These are phyloP conservation scores for Penicillium daleae DNA, from an alignment of 495 filamentous ascomycete genomes.

Conservation along the genomic window DNA sequence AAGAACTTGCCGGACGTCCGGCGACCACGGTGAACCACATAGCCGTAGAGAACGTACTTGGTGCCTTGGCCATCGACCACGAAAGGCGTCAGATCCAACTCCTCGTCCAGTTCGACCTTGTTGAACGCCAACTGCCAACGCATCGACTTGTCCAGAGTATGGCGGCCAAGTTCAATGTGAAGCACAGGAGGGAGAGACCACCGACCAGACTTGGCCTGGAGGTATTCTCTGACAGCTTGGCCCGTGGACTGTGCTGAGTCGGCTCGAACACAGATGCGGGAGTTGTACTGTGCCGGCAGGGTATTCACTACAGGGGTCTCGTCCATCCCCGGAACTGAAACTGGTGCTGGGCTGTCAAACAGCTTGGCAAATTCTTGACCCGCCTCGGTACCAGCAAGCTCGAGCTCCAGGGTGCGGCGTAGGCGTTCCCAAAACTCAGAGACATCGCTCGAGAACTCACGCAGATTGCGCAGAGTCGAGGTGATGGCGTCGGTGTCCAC, in stretches of 20 bases:
- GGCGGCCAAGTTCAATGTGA: conserved; percentile 62
- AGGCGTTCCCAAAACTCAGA: conserved; percentile 59
- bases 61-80: conserved; percentile 38
- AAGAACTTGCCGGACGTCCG: conserved; percentile 65
- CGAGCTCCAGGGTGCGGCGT: conserved; percentile 55
- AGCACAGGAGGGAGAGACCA: conserved; percentile 55
- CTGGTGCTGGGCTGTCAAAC: conserved; percentile 46
- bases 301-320: conserved; percentile 29
- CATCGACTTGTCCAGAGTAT: conserved; percentile 53
- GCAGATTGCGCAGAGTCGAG: conserved; percentile 45
- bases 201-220: conserved; percentile 39
- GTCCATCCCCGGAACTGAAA: conserved; percentile 5
- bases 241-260: conserved; percentile 40
- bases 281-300: conserved; percentile 45
- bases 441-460: conserved; percentile 51
- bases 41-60: conserved; percentile 63
- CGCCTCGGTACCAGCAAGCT: conserved; percentile 51
- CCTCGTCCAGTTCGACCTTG: conserved; percentile 58
- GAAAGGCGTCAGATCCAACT: conserved; percentile 48
- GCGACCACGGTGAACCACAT: conserved; percentile 63
- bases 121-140: conserved; percentile 64
- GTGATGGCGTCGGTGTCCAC: conserved; percentile 51
- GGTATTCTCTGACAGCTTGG: conserved; percentile 37
- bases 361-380: conserved; percentile 44
- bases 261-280: conserved; percentile 42